Evolutionary conservation across 768 basidiomycete genomes (phyloP).

Genomic region (Lanmaoa rubissima): DNA sequence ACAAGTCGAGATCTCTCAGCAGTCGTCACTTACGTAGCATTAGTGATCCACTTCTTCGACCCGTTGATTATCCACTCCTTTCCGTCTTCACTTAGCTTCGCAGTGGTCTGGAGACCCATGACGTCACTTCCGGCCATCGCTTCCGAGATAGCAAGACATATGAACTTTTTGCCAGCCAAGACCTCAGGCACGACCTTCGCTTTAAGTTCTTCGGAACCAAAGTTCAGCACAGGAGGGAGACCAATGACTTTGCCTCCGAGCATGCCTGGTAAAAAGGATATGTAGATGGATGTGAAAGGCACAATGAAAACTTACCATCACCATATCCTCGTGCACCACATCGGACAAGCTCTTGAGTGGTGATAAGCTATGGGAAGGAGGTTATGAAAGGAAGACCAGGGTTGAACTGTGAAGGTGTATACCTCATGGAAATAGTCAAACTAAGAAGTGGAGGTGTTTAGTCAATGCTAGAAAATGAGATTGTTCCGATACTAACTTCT

Average conservation of each 20-base stretch:
- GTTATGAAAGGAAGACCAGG: background rate
- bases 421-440: slow-evolving; percentile 73
- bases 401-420: slow-evolving; percentile 34
- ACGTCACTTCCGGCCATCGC: slow-evolving; percentile 76
- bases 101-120: slow-evolving; percentile 57
- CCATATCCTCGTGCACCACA: slow-evolving; percentile 61
- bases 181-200: slow-evolving; percentile 49
- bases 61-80: slow-evolving; percentile 70
- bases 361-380: slow-evolving; percentile 42
- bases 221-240: slow-evolving; percentile 70
- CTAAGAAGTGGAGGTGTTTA: slow-evolving; percentile 32
- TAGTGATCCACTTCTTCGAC: slow-evolving; percentile 75
- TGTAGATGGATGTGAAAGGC: background rate
- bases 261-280: slow-evolving; percentile 27
- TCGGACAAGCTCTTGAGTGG: slow-evolving; percentile 62
- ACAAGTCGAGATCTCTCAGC: background rate
- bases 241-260: slow-evolving; percentile 66
- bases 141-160: slow-evolving; percentile 74
- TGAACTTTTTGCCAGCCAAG: slow-evolving; percentile 63
- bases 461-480: background rate
- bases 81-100: slow-evolving; percentile 63
- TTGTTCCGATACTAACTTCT: slow-evolving; percentile 41
- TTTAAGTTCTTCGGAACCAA: slow-evolving; percentile 52
- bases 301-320: slow-evolving; percentile 43
- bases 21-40: slow-evolving; percentile 40